Base-by-base conservation (phyloP, 1,139 yeast genomes). In the Yamadazyma buinensis region DNA sequence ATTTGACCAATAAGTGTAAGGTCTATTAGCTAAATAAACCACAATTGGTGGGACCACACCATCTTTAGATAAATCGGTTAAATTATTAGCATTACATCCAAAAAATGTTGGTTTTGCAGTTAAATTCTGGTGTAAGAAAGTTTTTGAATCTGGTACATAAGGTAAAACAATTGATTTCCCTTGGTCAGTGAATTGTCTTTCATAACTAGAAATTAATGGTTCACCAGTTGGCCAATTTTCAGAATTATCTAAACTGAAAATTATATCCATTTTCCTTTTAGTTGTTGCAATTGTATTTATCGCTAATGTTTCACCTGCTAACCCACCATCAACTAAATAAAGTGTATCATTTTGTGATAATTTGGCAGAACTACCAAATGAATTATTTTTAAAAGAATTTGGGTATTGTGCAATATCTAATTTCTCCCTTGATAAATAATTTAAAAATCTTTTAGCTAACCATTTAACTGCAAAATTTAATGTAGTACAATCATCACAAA, bases 321-420 rank as follows among this genome's bases (percentile, higher is more conserved):
- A 49, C 2, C 72, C 74, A 7, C 74, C 74, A 41, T 67, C 74
- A 33, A 66, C 55, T 36, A 67, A 53, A 39, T 55, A 59, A 28
- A 67, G 54, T 1, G 69, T 61, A 26, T 62, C 63, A 31, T 56
- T 56, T 6, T 49, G 37, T 13, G 56, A 48, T 35, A 66, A 52
- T 33, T 52, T 51, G 27, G 47, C 43, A 6, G 64, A 55, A 7
- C 37, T 46, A 9, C 67, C 59, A 48, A 57, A 74, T 25, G 63
- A 56, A 4, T 82, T 62, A 22, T 67, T 57, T 42, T 53, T 66
- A 49, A 75, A 75, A 26, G 80, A 80, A 43, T 75, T 75, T 23
- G 80, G 80, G 44, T 64, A 72, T 34, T 57, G 57, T 23, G 65
- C 77, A 46, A 67, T 49, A 43, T 67, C 74, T 12, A 51, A 56